phyloP scores from a whole-genome alignment of 2,329 filamentous ascomycete genomes.

The Mycosphaerella arachidis region DNA sequence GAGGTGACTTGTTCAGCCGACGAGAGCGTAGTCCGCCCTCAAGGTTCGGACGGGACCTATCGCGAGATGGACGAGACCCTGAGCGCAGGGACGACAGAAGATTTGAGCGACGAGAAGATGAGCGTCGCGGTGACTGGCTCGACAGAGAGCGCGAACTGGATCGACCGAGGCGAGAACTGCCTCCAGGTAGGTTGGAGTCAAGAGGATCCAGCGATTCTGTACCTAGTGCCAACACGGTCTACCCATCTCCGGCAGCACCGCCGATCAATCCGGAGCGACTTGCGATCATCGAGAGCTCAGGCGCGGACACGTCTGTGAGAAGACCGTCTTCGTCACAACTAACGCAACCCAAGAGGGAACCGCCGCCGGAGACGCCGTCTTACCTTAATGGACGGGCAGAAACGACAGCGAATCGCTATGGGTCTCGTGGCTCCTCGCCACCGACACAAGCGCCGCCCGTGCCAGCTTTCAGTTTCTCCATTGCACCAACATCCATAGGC shows the following conservation, averaged over 20 bases:
- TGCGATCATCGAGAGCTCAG: conserved; percentile 31
- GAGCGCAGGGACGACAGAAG: conserved; percentile 44
- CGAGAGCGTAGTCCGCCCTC: conserved; percentile 48
- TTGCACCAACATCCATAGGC: conserved; percentile 28
- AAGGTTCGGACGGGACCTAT: conserved; percentile 47
- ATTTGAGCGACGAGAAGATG: conserved; percentile 43
- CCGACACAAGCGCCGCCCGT: conserved; percentile 52
- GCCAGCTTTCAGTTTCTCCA: conserved; percentile 47
- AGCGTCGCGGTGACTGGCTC: conserved; percentile 36
- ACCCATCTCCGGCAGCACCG: conserved; percentile 19
- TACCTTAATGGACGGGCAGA: conserved; percentile 44
- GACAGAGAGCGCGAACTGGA: conserved; percentile 40
- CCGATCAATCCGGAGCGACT: conserved; percentile 32
- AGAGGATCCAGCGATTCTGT: conserved; percentile 25
- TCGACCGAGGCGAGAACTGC: conserved; percentile 28
- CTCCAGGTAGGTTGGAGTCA: conserved; percentile 27
- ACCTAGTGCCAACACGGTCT: conserved; percentile 15
- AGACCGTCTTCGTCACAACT: conserved; percentile 19
- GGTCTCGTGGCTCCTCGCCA: conserved; percentile 46
- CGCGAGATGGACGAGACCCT: conserved; percentile 34
- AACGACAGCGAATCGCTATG: conserved; percentile 44
- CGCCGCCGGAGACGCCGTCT: conserved; percentile 38
- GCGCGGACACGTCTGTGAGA: conserved; percentile 26
- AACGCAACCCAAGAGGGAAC: conserved; percentile 31
- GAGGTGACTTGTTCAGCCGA: conserved; percentile 54